Conservation (phyloP, 305 asterid species). For the Rubia tinctorum region DNA sequence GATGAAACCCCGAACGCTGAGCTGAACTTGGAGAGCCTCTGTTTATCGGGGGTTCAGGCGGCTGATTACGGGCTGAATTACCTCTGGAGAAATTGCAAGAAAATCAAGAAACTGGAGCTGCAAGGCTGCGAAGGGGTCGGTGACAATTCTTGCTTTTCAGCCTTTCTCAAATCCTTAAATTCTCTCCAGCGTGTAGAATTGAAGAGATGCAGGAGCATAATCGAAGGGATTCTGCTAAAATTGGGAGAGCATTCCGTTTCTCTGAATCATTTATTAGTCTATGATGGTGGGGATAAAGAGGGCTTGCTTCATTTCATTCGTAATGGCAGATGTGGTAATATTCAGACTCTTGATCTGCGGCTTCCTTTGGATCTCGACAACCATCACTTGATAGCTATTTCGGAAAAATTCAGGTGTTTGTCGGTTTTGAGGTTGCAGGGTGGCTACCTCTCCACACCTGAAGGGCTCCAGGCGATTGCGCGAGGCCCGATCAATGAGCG, state of each 20-base stretch:
- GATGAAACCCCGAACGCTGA: slow-evolving; percentile 25
- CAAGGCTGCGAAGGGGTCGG: slow-evolving; percentile 65
- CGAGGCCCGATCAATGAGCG: slow-evolving; percentile 28
- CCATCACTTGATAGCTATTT: slow-evolving; percentile 52
- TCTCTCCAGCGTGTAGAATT: slow-evolving; percentile 53
- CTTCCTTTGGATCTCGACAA: slow-evolving; percentile 78
- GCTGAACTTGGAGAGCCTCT: slow-evolving; percentile 50
- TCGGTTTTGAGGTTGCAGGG: slow-evolving; percentile 56
- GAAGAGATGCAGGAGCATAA: slow-evolving; percentile 52
- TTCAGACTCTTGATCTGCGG: slow-evolving; percentile 56
- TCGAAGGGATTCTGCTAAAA: slow-evolving; percentile 44
- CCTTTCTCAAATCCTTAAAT: slow-evolving; percentile 26
- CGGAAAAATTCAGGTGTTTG: slow-evolving; percentile 52
- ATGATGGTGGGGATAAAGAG: slow-evolving; percentile 72
- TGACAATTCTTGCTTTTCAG: slow-evolving; percentile 43
- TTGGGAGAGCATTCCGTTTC: slow-evolving; percentile 42
- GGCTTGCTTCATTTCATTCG: slow-evolving; percentile 59
- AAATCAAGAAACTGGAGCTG: slow-evolving; percentile 47
- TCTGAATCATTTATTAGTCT: slow-evolving; percentile 44
- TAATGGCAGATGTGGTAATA: slow-evolving; percentile 31
- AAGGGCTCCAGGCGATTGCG: slow-evolving; percentile 51
- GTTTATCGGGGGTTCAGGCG: slow-evolving; percentile 37
- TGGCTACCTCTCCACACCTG: slow-evolving; percentile 65
- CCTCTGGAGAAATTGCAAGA: slow-evolving; percentile 62
- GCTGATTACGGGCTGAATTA: slow-evolving; percentile 48